These are phyloP conservation scores for Candida incommunis DNA, from an alignment of 805 yeast species.

Conservation along the genomic window DNA sequence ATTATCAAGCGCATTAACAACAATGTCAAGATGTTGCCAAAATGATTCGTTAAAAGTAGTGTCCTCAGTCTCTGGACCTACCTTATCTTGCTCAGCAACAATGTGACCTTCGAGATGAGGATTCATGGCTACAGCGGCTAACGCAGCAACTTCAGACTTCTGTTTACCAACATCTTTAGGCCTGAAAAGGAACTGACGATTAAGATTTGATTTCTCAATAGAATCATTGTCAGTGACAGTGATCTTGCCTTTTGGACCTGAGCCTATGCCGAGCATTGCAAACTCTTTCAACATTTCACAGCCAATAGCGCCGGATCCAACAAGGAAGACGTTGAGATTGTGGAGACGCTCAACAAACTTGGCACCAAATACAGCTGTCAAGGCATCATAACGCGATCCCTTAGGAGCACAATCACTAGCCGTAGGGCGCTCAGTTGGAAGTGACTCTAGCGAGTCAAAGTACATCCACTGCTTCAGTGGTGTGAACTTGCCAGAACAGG, in stretches of 20 bases:
- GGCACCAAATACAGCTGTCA: conserved; percentile 85
- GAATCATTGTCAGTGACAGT: conserved; percentile 85
- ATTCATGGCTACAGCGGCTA: conserved; percentile 74
- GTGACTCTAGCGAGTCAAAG: conserved; percentile 85
- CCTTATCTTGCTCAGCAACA: conserved; percentile 67
- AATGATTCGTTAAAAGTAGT: conserved; percentile 62
- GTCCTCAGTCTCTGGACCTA: conserved; percentile 84
- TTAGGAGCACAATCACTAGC: conserved; percentile 62
- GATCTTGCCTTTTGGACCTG: conserved; percentile 81
- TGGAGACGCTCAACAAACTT: conserved; percentile 60
- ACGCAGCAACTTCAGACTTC: conserved; percentile 83
- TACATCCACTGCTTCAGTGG: conserved; percentile 87
- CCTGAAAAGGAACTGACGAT: conserved; percentile 91
- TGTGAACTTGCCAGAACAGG: conserved; percentile 88
- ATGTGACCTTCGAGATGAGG: conserved; percentile 71
- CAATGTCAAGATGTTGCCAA: conserved; percentile 76
- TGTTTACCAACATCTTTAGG: conserved; percentile 86
- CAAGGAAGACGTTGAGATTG: conserved; percentile 73
- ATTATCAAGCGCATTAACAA: conserved; percentile 93
- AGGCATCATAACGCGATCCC: conserved; percentile 81
- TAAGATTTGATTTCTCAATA: conserved; percentile 89
- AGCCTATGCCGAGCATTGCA: conserved; percentile 93
- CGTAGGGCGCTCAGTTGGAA: conserved; percentile 51
- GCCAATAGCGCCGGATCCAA: conserved; percentile 98
- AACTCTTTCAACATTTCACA: conserved; percentile 97